Evolutionary conservation across 768 basidiomycete genomes (phyloP), one percentile per base, ranked within the genome.

Genomic region (Trametes sanguinea): DNA sequence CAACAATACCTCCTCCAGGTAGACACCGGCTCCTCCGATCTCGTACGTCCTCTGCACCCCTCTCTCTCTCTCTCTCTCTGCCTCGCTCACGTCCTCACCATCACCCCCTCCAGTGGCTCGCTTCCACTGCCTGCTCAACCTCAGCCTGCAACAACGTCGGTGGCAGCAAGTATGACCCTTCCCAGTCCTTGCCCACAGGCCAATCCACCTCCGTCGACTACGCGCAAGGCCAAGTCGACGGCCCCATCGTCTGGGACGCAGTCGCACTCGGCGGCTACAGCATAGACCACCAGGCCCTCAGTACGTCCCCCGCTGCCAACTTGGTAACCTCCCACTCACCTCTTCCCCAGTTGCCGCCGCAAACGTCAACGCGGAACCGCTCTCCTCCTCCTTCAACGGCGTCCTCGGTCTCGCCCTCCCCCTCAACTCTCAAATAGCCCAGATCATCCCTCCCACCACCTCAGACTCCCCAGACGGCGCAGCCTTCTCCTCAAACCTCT

Each of bases 1-100:
- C 47, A 30, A 22, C 81, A 88, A 57, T 80, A 78, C 27, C 73
- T 88, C 6, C 74, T 92, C 2, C 90, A 92, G 69, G 81, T 93
- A 40, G 91, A 94, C 67, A 90, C 88, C 0, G 92, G 92, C 32
- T 92, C 92, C 0, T 89, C 89, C 0, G 91, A 94, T 75, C 77
- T 91, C 29, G 90, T 91, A 60, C 67, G 84, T 77, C 8, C 35
- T 42, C 29, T 17, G 61, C 50, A 8, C n/a, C 42, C 45, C 17
- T 7, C 11, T 46, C 22, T 51, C 51, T 54, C 42, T 62, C 33
- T 51, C 30, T 53, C 17, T 54, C 42, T 48, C 9, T n/a, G 42
- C 46, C 8, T 14, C 48, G 50, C 51, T 53, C 44, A 62, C 33
- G 47, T 29, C 51, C n/a, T 55, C 9, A 43, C 5, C 32, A 22